Conservation (phyloP, 2,329 filamentous ascomycete genomes). For the Xylaria polymorpha region DNA sequence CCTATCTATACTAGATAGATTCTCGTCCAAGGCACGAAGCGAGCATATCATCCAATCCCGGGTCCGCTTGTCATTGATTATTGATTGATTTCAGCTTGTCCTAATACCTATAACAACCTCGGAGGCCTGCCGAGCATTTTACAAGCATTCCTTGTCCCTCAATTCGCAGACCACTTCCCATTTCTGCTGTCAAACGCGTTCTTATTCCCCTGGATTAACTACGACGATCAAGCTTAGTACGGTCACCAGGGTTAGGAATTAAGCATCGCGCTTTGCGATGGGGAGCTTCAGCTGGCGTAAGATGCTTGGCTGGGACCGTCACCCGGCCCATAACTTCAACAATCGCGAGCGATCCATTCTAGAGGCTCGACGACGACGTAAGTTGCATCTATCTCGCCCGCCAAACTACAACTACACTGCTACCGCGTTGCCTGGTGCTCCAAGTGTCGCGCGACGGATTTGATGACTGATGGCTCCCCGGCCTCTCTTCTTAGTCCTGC, state of each 20-base stretch:
- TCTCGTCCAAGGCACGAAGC: conserved; percentile 6
- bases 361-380: conserved; percentile 59
- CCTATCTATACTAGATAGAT: conserved; percentile 5
- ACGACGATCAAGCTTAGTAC: neutral
- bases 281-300: conserved; percentile 49
- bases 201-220: neutral
- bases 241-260: neutral
- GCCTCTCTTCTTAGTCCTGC: conserved; percentile 67
- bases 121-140: neutral
- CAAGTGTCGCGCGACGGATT: neutral
- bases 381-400: conserved; percentile 40
- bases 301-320: conserved; percentile 53
- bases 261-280: conserved; percentile 38
- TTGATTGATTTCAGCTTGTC: conserved; percentile 7
- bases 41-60: conserved; percentile 4
- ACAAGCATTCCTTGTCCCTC: neutral
- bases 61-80: no score
- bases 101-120: neutral
- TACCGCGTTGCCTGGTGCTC: neutral
- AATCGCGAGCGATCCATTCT: conserved; percentile 54
- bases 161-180: neutral
- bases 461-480: neutral
- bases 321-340: conserved; percentile 43
- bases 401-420: no score
- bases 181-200: neutral